A percentile compares a stretch with the other conserved stretches of the same genome.
These are phyloP conservation scores for Crithidia acanthocephali DNA, from an alignment of 208 protist genomes.

Conservation along the genomic window DNA sequence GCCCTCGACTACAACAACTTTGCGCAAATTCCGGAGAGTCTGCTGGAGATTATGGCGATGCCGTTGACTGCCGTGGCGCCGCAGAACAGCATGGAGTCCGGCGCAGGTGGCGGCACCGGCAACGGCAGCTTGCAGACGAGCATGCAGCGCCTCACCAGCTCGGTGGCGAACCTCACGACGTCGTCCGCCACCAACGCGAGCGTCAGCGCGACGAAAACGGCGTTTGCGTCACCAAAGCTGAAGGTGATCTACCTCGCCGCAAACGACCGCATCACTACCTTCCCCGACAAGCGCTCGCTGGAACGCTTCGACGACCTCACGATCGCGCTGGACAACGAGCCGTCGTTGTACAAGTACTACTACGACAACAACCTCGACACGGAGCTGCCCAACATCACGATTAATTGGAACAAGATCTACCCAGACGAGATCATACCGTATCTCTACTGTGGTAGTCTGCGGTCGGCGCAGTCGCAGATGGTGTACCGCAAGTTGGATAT, in stretches of 20 bases:
- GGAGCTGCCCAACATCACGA: slow-evolving; percentile 69
- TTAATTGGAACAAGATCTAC: slow-evolving; percentile 94
- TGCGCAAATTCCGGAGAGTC: slow-evolving; percentile 54
- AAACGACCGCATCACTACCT: slow-evolving; percentile 69
- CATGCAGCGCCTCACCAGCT: slow-evolving; percentile 18
- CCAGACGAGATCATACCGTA: slow-evolving; percentile 84
- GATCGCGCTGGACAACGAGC: slow-evolving; percentile 89
- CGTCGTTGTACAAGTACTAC: slow-evolving; percentile 74
- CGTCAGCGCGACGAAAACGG: slow-evolving; percentile 17
- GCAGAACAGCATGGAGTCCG: slow-evolving; percentile 3
- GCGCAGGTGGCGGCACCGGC: not conserved
- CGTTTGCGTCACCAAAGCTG: slow-evolving; percentile 45
- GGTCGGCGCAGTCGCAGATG: slow-evolving; percentile 83
- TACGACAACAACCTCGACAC: slow-evolving; percentile 52
- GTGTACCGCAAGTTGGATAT: slow-evolving; percentile 89
- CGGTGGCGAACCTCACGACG: slow-evolving; percentile 7
- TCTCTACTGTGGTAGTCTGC: slow-evolving; percentile 86
- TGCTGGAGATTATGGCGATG: slow-evolving; percentile 60
- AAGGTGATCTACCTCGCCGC: slow-evolving; percentile 77
- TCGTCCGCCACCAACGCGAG: slow-evolving; percentile 18
- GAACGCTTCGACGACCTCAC: slow-evolving; percentile 59
- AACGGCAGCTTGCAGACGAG: slow-evolving; percentile 7
- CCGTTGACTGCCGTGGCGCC: not conserved
- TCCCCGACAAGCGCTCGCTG: slow-evolving; percentile 48
- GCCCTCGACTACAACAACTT: slow-evolving; percentile 90